Base-by-base conservation (phyloP, 1,284 basidiomycete species). In the Puccinia triticina region DNA sequence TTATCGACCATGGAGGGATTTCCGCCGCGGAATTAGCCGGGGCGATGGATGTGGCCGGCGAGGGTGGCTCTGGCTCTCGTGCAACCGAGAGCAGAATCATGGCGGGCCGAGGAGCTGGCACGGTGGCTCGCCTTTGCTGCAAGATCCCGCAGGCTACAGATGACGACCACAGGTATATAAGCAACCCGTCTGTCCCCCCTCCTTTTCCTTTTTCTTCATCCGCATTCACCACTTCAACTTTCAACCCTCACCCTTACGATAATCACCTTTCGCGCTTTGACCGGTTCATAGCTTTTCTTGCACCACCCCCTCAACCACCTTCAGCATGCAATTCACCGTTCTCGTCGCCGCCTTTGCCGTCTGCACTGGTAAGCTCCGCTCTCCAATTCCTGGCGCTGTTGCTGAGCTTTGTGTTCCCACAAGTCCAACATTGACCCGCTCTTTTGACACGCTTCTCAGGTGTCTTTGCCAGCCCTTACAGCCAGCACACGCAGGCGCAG, bases 221-320 rank as follows among this genome's bases (percentile, higher is more conserved):
- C 55, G 14, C 55, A 26, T 57, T 57, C n/a, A 57, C 3, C 55
- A 57, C 55, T 57, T 57, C 55, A 57, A 26, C 26, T 57, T 57
- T 57, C 55, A 29, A 57, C 55, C 26, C 55, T 43, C 21, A 57
- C 14, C 53, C 23, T 55, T n/a, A 55, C 53, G 14, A 55, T 55
- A 55, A 26, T 57, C 55, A 57, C 55, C 26, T 57, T 57, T 57
- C 21, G n/a, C n/a, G 55, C 55, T 57, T 57, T 57, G 12, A 57
- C 55, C n/a, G 55, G 55, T 57, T 57, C 55, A 57, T 57, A 26
- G 55, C 55, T 57, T 57, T 57, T 57, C 55, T 26, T 14, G 12
- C 2, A 16, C 50, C 50, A 53, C n/a, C 55, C 21, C 48, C 18
- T 50, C 8, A 50, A 57, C 10, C 4, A 57, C n/a, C 55, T 57